These are phyloP conservation scores for Ligustrum vulgare DNA, from an alignment of 257 asterid genomes.

Conservation along the genomic window DNA sequence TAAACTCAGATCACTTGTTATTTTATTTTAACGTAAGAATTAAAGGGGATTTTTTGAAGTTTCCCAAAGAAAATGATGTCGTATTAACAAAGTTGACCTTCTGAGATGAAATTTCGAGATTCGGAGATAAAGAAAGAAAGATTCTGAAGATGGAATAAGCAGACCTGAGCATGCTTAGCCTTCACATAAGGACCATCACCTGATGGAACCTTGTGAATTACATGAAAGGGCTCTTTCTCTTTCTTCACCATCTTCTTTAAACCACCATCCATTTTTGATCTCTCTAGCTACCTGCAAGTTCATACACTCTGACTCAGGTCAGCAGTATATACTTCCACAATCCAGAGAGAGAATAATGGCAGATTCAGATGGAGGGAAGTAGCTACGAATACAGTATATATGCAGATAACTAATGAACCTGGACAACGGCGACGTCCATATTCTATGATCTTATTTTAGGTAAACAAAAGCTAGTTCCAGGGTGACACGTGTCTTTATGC, in stretches of 20 bases:
- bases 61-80: no score
- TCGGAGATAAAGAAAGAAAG: background rate
- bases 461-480: background rate
- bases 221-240: background rate
- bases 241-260: background rate
- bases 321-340: background rate
- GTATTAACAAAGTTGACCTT: no score
- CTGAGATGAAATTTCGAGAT: no score
- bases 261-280: background rate
- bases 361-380: background rate
- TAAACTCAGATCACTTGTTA: no score
- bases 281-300: no score
- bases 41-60: no score
- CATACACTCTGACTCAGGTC: background rate
- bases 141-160: background rate
- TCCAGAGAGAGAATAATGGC: background rate
- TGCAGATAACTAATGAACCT: background rate
- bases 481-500: background rate
- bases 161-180: constrained; percentile 6
- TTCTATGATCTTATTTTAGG: background rate
- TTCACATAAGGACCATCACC: background rate
- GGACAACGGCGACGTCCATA: background rate
- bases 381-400: background rate
- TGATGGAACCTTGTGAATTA: background rate
- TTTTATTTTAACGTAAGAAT: no score